Conservation (phyloP, 352 stramenopile genomes). For the Globisporangium barbulae region DNA sequence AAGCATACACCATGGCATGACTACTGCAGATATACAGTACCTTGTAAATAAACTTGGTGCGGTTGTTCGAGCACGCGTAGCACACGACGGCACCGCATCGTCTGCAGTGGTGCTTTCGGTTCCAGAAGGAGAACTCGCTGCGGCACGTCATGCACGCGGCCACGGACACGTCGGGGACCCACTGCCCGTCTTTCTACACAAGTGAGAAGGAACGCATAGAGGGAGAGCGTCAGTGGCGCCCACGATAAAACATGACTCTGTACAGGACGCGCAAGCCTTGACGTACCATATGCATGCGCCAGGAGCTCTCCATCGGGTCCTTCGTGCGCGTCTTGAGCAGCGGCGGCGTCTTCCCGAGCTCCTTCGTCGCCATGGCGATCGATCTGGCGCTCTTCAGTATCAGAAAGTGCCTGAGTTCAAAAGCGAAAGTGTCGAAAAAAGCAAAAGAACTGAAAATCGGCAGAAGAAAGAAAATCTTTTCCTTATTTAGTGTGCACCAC, state of each 20-base stretch:
- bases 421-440: not conserved
- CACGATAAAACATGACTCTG: not conserved
- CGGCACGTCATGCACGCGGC: constrained; percentile 82
- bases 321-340: constrained; percentile 72
- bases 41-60: constrained; percentile 87
- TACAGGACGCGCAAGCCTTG: not conserved
- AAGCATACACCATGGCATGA: too few relatives aligned
- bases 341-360: constrained; percentile 30
- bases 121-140: constrained; percentile 82
- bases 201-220: not conserved
- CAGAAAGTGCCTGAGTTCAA: constrained; percentile 3
- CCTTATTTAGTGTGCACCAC: constrained; percentile 17
- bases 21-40: constrained; percentile 16
- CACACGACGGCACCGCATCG: constrained; percentile 84
- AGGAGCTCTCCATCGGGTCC: constrained; percentile 85
- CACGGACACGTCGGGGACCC: constrained; percentile 80
- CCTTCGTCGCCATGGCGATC: constrained; percentile 10
- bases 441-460: constrained; percentile 1
- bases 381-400: constrained; percentile 9
- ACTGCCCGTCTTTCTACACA: constrained; percentile 72
- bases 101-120: constrained; percentile 85
- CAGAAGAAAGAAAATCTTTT: constrained; percentile 10
- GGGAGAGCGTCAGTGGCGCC: not conserved
- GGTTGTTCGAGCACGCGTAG: constrained; percentile 69
- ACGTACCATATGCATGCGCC: constrained; percentile 80